Percentiles rank a stretch among this genome's conserved stretches.
These are phyloP conservation scores for Phoenix dactylifera DNA, from an alignment of 176 grass and related monocot species.

Conservation along the genomic window DNA sequence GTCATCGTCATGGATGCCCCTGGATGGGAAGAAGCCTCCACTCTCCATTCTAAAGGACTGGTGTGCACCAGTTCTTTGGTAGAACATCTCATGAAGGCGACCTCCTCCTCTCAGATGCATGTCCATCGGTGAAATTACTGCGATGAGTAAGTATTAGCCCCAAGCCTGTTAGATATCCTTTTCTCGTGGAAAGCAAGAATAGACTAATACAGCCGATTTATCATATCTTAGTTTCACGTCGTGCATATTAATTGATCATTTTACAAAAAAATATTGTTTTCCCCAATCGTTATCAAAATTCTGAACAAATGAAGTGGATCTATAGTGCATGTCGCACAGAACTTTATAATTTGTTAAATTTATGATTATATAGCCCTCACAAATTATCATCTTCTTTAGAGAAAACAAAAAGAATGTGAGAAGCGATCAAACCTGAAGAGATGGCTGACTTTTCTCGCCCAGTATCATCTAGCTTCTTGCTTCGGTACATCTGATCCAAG, in stretches of 20 bases:
- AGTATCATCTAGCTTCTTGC: constrained; percentile 79
- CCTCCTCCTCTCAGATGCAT: constrained; percentile 77
- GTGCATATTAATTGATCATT: too few species aligned
- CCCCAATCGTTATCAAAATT: too few species aligned
- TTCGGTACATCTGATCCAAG: constrained; percentile 81
- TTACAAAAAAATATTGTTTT: neutral
- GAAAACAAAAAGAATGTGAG: neutral
- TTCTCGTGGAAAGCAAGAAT: too few species aligned
- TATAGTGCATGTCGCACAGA: too few species aligned
- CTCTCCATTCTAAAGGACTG: constrained; percentile 30
- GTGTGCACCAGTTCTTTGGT: constrained; percentile 41
- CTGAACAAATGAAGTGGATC: too few species aligned
- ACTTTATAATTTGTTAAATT: too few species aligned
- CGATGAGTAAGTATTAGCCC: neutral
- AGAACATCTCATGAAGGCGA: constrained; percentile 59
- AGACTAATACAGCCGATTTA: too few species aligned
- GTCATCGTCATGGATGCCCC: constrained; percentile 27
- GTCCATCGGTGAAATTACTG: constrained; percentile 65
- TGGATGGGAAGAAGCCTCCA: constrained; percentile 31
- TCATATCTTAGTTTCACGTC: too few species aligned
- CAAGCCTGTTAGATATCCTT: too few species aligned
- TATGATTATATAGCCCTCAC: too few species aligned
- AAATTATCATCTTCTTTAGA: neutral
- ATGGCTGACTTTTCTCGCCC: constrained; percentile 46
- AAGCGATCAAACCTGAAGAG: constrained; percentile 40